These are phyloP conservation scores for Neofusicoccum umdonicola DNA, from an alignment of 2,329 filamentous ascomycete species.

Conservation along the genomic window DNA sequence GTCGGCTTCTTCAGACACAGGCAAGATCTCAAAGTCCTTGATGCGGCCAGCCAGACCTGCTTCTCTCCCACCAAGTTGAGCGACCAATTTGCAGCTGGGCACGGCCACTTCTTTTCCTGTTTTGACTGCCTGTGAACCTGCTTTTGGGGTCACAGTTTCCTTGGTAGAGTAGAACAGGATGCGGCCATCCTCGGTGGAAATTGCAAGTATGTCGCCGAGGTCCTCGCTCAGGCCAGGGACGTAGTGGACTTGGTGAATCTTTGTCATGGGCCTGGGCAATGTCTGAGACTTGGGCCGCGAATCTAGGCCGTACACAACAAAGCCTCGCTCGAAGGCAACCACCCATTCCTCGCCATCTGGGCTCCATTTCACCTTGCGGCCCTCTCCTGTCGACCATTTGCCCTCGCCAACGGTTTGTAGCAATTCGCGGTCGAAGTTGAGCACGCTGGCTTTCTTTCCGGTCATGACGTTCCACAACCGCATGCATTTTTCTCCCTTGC, in stretches of 20 bases:
- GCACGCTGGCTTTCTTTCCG: slow-evolving; percentile 88
- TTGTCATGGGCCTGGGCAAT: slow-evolving; percentile 65
- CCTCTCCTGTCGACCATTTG: slow-evolving; percentile 76
- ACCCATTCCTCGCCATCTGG: slow-evolving; percentile 76
- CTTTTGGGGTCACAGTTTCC: slow-evolving; percentile 39
- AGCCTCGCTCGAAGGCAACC: slow-evolving; percentile 82
- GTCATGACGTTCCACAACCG: slow-evolving; percentile 95
- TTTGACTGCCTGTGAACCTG: slow-evolving; percentile 33
- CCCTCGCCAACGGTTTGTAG: slow-evolving; percentile 74
- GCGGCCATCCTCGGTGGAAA: slow-evolving; percentile 88
- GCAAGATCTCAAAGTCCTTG: slow-evolving; percentile 80
- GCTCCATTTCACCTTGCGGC: slow-evolving; percentile 78
- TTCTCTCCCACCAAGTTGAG: slow-evolving; percentile 73
- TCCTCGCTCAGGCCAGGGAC: slow-evolving; percentile 46
- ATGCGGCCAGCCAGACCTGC: slow-evolving; percentile 68
- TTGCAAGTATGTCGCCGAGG: slow-evolving; percentile 59
- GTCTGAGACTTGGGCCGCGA: slow-evolving; percentile 76
- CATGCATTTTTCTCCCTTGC: slow-evolving; percentile 87
- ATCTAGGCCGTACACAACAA: slow-evolving; percentile 83
- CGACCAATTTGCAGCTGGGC: slow-evolving; percentile 61
- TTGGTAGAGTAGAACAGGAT: slow-evolving; percentile 79
- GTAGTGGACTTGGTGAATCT: slow-evolving; percentile 81
- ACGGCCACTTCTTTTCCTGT: slow-evolving; percentile 51
- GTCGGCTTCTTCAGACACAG: slow-evolving; percentile 39
- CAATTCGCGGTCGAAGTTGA: slow-evolving; percentile 76